Evolutionary conservation across 2,329 filamentous ascomycete species (phyloP).

Genomic region (Penicillium palitans): DNA sequence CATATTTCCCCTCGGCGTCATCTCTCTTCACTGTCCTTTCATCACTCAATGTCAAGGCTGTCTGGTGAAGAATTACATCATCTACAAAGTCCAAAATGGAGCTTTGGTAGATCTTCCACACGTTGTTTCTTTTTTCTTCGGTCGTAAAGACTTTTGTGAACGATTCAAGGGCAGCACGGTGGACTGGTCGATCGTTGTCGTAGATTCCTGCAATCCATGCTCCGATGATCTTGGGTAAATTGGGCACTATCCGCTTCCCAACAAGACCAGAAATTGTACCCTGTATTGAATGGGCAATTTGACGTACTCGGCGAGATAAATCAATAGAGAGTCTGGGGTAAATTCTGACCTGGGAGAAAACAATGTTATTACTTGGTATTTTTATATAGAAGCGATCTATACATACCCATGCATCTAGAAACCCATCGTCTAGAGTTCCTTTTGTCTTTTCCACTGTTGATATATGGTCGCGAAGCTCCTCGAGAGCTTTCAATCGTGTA

Average conservation of each 20-base stretch:
- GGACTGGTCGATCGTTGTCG: conserved; percentile 76
- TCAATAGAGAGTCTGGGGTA: conserved; percentile 92
- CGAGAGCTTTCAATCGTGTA: conserved; percentile 86
- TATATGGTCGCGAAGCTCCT: conserved; percentile 73
- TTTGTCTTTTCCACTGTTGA: conserved; percentile 54
- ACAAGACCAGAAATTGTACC: conserved; percentile 58
- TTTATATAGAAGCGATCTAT: conserved; percentile 12
- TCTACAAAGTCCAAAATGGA: conserved; percentile 80
- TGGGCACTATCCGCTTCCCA: conserved; percentile 80
- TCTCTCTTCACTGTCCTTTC: conserved; percentile 80
- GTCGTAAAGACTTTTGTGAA: conserved; percentile 73
- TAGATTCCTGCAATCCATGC: conserved; percentile 90
- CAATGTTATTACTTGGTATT: conserved; percentile 14
- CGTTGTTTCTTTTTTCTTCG: conserved; percentile 71
- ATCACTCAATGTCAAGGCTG: conserved; percentile 79
- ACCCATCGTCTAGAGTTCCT: conserved; percentile 70
- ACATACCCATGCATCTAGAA: conserved; percentile 87
- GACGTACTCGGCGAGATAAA: conserved; percentile 80
- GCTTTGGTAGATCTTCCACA: conserved; percentile 79
- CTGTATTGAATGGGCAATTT: conserved; percentile 77
- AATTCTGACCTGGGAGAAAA: conserved; percentile 66
- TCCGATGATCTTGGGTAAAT: conserved; percentile 74
- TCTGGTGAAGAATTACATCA: conserved; percentile 75
- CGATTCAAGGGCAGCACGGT: conserved; percentile 74
- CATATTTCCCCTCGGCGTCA: conserved; percentile 83